Evolutionary conservation across 2,329 filamentous ascomycete species (phyloP), one percentile per base, ranked within the genome.

Genomic region (Stemphylium beticola): DNA sequence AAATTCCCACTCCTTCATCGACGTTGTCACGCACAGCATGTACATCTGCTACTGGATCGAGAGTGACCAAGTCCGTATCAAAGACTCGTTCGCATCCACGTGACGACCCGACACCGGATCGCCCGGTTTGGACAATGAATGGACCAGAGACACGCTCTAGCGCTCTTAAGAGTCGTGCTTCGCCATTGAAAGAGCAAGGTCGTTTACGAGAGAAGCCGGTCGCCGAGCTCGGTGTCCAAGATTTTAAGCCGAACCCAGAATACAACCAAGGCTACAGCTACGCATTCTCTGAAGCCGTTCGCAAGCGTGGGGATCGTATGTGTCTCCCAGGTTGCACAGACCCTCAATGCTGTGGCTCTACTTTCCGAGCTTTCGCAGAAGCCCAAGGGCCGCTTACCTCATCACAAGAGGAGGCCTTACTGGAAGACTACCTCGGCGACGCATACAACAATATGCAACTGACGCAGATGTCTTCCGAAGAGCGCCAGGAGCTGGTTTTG

Each of bases 171-270:
- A 29, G 24, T 7, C 49, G 47, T 3, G 14, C 24, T 9, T 41
- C 55, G 0, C 48, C 57, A 14, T 29, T 50, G 20, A 61, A 57
- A 20, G 39, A 55, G 4, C 48, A 58, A 17, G 39, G 26, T 7
- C 62, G 54, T 18, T 65, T 74, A n/a, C 85, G 91, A 43, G 72
- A 80, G 9, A 85, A 82, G 45, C 83, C 86, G 0, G 60, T 86
- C 3, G 76, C 80, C 0, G 78, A 82, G 31, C 81, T 96, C 11
- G 78, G 78, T 12, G 77, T 89, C 1, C 83, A 85, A 11, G 88
- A 96, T 74, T 97, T 96, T 79, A 93, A 88, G 71, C 80, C 95
- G 64, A 96, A 96, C 60, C 87, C 91, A 0, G 78, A 79, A 4
- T 83, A 81, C 62, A 93, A 93, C 60, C 82, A 88, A 37, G 90